phyloP scores from a whole-genome alignment of 805 yeast genomes.

The Metschnikowia corniflorae region DNA sequence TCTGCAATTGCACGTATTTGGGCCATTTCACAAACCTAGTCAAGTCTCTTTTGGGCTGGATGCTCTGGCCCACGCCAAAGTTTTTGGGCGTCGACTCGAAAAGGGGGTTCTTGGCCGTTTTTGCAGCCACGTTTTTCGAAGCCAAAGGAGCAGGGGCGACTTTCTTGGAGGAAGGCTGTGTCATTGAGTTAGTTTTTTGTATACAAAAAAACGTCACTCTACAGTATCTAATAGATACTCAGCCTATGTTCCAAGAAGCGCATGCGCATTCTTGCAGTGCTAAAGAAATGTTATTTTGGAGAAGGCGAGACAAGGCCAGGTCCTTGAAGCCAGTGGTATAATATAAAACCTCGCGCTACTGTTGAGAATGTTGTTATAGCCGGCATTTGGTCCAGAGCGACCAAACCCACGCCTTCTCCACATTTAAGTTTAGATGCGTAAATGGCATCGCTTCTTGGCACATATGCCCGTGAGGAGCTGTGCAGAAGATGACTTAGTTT shows the following conservation, averaged over 20 bases:
- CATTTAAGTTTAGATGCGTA: conserved; percentile 9
- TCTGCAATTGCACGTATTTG: conserved; percentile 94
- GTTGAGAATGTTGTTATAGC: too few species aligned
- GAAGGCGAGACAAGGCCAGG: not conserved
- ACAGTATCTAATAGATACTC: conserved; percentile 40
- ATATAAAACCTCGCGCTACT: too few species aligned
- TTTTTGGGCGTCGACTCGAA: conserved; percentile 84
- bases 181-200: conserved; percentile 42
- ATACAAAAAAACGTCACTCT: conserved; percentile 30
- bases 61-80: conserved; percentile 94
- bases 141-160: conserved; percentile 42
- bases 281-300: conserved; percentile 10
- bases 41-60: conserved; percentile 95
- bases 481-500: conserved; percentile 23
- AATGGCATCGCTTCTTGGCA: conserved; percentile 26
- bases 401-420: not conserved
- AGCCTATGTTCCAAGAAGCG: conserved; percentile 45
- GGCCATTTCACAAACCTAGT: conserved; percentile 99
- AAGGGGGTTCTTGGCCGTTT: conserved; percentile 24
- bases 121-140: not conserved
- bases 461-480: conserved; percentile 21
- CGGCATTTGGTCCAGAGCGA: too few species aligned
- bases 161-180: conserved; percentile 53
- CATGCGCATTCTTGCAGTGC: conserved; percentile 24
- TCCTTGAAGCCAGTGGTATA: too few species aligned